Conservation (phyloP, 768 basidiomycete species). For the Agrocybe praecox region DNA sequence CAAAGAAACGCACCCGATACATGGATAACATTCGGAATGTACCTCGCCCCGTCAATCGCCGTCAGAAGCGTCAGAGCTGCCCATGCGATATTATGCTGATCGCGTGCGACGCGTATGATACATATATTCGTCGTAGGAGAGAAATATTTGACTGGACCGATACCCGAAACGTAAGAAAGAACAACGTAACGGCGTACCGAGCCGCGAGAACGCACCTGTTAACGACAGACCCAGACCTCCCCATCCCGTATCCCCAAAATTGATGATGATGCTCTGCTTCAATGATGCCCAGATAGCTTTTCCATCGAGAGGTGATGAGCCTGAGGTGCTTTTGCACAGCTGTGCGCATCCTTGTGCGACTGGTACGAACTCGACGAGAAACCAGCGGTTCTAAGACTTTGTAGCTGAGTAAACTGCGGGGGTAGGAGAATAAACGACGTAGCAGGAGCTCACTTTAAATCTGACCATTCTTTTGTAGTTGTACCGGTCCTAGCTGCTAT, state of each 20-base stretch:
- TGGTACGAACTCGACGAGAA: too few species aligned
- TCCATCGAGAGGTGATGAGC: too few species aligned
- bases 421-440: not conserved
- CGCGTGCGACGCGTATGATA: too few species aligned
- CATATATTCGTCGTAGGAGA: too few species aligned
- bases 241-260: slow-evolving; percentile 90
- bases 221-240: slow-evolving; percentile 75
- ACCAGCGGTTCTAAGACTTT: slow-evolving; percentile 49
- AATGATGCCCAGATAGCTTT: slow-evolving; percentile 78
- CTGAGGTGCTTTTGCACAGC: too few species aligned
- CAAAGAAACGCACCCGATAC: too few species aligned
- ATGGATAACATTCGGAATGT: too few species aligned
- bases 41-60: too few species aligned
- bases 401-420: slow-evolving; percentile 7
- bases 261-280: slow-evolving; percentile 64
- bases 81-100: too few species aligned
- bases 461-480: slow-evolving; percentile 66
- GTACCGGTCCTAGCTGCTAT: too few species aligned
- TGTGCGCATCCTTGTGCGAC: too few species aligned
- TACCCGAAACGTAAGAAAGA: not conserved
- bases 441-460: slow-evolving; percentile 53
- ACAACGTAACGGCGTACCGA: not conserved
- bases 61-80: too few species aligned
- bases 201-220: slow-evolving; percentile 48
- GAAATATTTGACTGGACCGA: slow-evolving; percentile 86